Conservation (phyloP, 1,284 basidiomycete genomes). For the Xerocomus amazonicus region DNA sequence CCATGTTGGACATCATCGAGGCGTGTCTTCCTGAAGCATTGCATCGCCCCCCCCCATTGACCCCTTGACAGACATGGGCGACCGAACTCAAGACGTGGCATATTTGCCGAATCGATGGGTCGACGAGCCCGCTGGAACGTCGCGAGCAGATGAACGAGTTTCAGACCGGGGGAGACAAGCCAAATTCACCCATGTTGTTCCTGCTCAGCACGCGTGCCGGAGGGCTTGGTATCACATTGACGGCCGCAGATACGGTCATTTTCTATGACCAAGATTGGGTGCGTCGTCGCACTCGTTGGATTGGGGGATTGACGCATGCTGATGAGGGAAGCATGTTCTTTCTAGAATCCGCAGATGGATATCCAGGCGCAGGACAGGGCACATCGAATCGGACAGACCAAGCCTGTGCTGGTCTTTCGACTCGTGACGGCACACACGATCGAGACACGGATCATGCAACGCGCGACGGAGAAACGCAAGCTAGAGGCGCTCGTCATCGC, state of each 20-base stretch:
- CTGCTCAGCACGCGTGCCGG: slow-evolving; percentile 90
- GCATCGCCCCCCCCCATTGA: neutral
- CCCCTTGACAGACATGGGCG: slow-evolving; percentile 71
- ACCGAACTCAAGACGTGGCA: slow-evolving; percentile 74
- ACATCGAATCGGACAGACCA: slow-evolving; percentile 93
- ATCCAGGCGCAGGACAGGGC: slow-evolving; percentile 94
- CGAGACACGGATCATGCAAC: slow-evolving; percentile 88
- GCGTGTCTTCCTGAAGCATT: slow-evolving; percentile 36
- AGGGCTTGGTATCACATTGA: slow-evolving; percentile 89
- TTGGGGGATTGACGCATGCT: too few relatives aligned
- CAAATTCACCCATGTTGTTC: slow-evolving; percentile 77
- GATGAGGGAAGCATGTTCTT: too few relatives aligned
- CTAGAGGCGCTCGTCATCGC: slow-evolving; percentile 94
- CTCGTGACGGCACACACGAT: slow-evolving; percentile 86
- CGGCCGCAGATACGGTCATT: slow-evolving; percentile 91
- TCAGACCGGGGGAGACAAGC: slow-evolving; percentile 67
- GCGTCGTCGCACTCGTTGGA: neutral
- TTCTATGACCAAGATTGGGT: slow-evolving; percentile 97
- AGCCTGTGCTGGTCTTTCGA: slow-evolving; percentile 84
- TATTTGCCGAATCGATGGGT: slow-evolving; percentile 90
- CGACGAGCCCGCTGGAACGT: slow-evolving; percentile 74
- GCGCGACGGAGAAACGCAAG: slow-evolving; percentile 84
- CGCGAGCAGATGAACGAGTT: slow-evolving; percentile 83
- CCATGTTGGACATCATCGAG: slow-evolving; percentile 93
- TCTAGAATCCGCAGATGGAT: slow-evolving; percentile 93